Evolutionary conservation across 2,329 filamentous ascomycete genomes (phyloP).

Genomic region (Elsinoe australis): DNA sequence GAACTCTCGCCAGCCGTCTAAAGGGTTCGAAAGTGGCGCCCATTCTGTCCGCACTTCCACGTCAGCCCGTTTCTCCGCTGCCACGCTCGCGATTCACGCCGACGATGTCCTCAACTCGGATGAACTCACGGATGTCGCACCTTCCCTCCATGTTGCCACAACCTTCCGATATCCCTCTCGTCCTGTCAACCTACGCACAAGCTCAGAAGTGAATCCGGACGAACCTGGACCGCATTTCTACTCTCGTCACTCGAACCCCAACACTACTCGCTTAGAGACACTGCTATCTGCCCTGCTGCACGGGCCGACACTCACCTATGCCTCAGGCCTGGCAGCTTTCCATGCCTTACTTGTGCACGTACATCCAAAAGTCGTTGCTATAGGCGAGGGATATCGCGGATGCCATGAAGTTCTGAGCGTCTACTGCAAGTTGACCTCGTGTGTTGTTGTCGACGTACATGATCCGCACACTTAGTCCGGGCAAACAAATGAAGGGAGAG

Average conservation of each 20-base stretch:
- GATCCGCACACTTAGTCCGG: conserved; percentile 47
- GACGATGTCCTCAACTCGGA: conserved; percentile 31
- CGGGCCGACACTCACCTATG: conserved; percentile 66
- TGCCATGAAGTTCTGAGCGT: conserved; percentile 78
- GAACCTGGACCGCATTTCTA: conserved; percentile 65
- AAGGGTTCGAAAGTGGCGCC: too few relatives aligned
- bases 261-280: conserved; percentile 75
- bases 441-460: conserved; percentile 61
- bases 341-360: conserved; percentile 78
- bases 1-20: too few relatives aligned
- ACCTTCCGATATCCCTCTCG: conserved; percentile 76
- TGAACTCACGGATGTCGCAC: conserved; percentile 61
- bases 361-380: conserved; percentile 74
- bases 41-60: too few relatives aligned
- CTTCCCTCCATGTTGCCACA: conserved; percentile 82
- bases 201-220: conserved; percentile 31
- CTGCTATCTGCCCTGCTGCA: conserved; percentile 67
- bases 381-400: conserved; percentile 84
- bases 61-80: conserved; percentile 23
- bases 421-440: conserved; percentile 65
- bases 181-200: conserved; percentile 55
- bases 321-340: conserved; percentile 78
- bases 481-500: too few relatives aligned
- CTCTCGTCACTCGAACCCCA: conserved; percentile 70
- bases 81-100: conserved; percentile 30